These are phyloP conservation scores for Colletotrichum sp. DNA, from an alignment of 2,329 filamentous ascomycete genomes.

Conservation along the genomic window DNA sequence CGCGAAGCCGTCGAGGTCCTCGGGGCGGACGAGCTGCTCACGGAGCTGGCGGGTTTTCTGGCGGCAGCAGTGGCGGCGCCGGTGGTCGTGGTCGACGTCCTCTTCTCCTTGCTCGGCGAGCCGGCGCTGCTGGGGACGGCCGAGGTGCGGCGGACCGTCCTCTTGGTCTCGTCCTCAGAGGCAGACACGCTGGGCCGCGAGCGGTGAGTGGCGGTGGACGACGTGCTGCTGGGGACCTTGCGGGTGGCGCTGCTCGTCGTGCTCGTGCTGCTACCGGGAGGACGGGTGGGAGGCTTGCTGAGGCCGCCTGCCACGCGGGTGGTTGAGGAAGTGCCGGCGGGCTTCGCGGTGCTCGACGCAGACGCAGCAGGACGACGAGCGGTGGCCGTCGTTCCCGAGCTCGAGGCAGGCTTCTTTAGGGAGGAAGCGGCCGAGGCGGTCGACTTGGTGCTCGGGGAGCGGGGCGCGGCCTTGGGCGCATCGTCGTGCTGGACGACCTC, in stretches of 20 bases:
- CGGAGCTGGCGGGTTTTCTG: conserved; percentile 29
- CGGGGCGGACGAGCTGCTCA: conserved; percentile 20
- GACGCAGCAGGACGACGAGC: conserved; percentile 37
- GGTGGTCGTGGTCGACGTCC: conserved; percentile 35
- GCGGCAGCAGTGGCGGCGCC: conserved; percentile 33
- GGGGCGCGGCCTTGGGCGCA: conserved; percentile 33
- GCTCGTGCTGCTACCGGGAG: conserved; percentile 40
- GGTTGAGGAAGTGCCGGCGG: conserved; percentile 31
- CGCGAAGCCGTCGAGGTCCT: conserved; percentile 19
- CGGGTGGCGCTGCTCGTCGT: conserved; percentile 32
- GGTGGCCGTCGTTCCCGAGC: conserved; percentile 31
- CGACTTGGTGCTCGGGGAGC: conserved; percentile 36
- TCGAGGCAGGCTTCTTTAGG: conserved; percentile 37
- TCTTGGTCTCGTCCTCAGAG: conserved; percentile 56
- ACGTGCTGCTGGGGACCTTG: conserved; percentile 34
- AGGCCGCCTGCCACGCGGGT: conserved; percentile 43
- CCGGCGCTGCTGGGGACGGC: conserved; percentile 42
- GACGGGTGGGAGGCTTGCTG: conserved; percentile 54
- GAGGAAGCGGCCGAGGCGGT: conserved; percentile 31
- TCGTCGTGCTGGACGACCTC: conserved; percentile 50
- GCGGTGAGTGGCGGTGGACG: conserved; percentile 46
- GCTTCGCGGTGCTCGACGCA: conserved; percentile 32
- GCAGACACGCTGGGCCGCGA: conserved; percentile 53
- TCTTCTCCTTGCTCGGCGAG: conserved; percentile 33
- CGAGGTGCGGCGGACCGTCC: conserved; percentile 48